These are phyloP conservation scores for Cyberlindnera galapagoensis DNA, from an alignment of 805 yeast genomes.

Conservation along the genomic window DNA sequence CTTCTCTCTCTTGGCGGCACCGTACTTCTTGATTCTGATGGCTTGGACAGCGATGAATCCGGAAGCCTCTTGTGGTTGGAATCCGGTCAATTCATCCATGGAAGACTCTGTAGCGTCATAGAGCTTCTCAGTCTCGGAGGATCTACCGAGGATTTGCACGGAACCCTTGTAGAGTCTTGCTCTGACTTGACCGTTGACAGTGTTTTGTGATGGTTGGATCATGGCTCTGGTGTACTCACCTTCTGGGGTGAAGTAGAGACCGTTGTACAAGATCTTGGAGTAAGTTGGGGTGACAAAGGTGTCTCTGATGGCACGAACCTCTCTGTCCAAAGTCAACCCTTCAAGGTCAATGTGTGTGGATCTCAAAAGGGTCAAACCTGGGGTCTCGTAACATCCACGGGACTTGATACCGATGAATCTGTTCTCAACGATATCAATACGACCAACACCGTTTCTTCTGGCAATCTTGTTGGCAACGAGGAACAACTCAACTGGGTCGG, in stretches of 20 bases:
- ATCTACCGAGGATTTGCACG: slow-evolving; percentile 82
- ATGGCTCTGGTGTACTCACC: slow-evolving; percentile 90
- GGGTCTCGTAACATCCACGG: slow-evolving; percentile 99
- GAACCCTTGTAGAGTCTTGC: slow-evolving; percentile 90
- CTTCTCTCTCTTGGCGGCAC: slow-evolving; percentile 86
- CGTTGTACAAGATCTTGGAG: slow-evolving; percentile 89
- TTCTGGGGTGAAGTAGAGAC: slow-evolving; percentile 97
- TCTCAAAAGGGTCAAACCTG: slow-evolving; percentile 94
- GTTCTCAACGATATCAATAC: slow-evolving; percentile 98
- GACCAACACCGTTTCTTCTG: slow-evolving; percentile 99
- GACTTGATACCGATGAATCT: slow-evolving; percentile 98
- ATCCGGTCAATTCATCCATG: slow-evolving; percentile 98
- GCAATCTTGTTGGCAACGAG: slow-evolving; percentile 90
- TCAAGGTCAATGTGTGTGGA: slow-evolving; percentile 92
- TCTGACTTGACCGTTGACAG: slow-evolving; percentile 96
- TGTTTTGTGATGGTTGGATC: slow-evolving; percentile 91
- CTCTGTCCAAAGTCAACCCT: slow-evolving; percentile 95
- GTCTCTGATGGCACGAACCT: slow-evolving; percentile 95
- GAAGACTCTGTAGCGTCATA: slow-evolving; percentile 98
- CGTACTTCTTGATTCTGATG: slow-evolving; percentile 96
- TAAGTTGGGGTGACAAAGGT: slow-evolving; percentile 89
- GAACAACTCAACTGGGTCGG: slow-evolving; percentile 90
- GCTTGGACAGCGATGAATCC: slow-evolving; percentile 98
- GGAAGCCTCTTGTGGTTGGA: slow-evolving; percentile 92
- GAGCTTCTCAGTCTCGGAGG: slow-evolving; percentile 89